Percentiles rank a stretch among this genome's conserved stretches.
Conservation (phyloP, 2,329 filamentous ascomycete genomes). For the Colletotrichum sp. region DNA sequence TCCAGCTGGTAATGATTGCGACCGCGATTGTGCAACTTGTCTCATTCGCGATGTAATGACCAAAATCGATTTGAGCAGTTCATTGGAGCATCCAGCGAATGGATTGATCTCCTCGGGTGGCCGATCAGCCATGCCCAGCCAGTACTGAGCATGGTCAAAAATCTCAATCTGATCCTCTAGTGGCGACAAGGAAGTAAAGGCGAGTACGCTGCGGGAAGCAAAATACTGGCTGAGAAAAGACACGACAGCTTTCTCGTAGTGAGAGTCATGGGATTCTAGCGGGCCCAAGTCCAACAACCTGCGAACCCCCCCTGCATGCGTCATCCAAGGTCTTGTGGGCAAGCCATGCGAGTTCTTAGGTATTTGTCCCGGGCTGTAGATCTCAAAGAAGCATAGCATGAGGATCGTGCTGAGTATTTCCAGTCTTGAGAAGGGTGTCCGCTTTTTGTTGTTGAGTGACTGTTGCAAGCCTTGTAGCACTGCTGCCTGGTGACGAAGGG, state of each 20-base stretch:
- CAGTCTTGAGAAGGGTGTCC: neutral
- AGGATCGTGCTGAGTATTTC: neutral
- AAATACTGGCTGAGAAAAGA: neutral
- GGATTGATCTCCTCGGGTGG: neutral
- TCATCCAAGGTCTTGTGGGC: neutral
- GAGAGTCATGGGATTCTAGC: neutral
- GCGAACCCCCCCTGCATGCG: neutral
- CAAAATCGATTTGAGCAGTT: neutral
- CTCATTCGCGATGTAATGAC: neutral
- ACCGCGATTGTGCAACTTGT: neutral
- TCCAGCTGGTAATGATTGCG: neutral
- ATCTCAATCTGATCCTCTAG: neutral
- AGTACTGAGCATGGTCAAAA: neutral
- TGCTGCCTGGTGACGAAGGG: neutral
- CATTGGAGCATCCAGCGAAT: neutral
- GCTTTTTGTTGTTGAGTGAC: neutral
- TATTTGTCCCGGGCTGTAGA: accelerated
- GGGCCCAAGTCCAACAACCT: neutral
- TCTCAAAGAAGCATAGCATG: neutral
- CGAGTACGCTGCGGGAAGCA: neutral
- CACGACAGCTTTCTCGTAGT: neutral
- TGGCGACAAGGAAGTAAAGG: neutral
- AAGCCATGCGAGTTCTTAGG: neutral
- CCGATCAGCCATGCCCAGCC: neutral
- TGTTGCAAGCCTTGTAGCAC: neutral